Evolutionary conservation across 352 stramenopile genomes (phyloP), one percentile per base, ranked within the genome.

Genomic region (Globisporangium paddicum): DNA sequence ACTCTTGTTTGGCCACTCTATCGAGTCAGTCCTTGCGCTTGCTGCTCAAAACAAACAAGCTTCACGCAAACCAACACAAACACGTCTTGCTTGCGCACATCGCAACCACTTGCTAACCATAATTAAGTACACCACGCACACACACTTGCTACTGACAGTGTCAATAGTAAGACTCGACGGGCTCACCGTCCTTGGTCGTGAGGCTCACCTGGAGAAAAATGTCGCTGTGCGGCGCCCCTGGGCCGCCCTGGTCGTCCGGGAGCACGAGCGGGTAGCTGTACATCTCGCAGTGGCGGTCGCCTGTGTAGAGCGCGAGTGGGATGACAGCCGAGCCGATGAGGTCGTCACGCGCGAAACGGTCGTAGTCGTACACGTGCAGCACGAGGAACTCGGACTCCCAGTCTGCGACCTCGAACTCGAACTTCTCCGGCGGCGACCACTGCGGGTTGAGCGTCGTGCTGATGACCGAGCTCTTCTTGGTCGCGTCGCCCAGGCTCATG

Each of bases 231-330:
- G 73, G 73, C 5, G 69, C 62, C 23, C 75, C 68, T 23, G 74
- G 48, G 0, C 75, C 75, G 19, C 73, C 72, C 35, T 78, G 54
- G 26, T 87, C 75, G 41, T 86, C 69, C 9, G 80, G 80, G 38
- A 90, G 59, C 51, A 90, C 80, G 28, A 90, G 65, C 51, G 77
- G 77, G 64, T 88, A 90, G 66, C 74, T 82, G 65, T 86, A 88
- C 55, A 88, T 71, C 44, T 87, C 73, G 53, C 67, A 67, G 61
- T 90, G 77, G 13, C 80, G 74, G 9, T 71, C 58, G 44, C 76
- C 80, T 10, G 76, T 70, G 60, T 75, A 90, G 16, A 90, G 74
- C 51, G 73, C 67, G 23, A 90, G 66, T 23, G 81, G 81, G 30
- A 90, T 82, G 11, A 86, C 64, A 8, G 80, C 80, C 53, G 76